Evolutionary conservation across 805 yeast genomes (phyloP), one percentile per base, ranked within the genome.

Genomic region (Starmerella floricola): DNA sequence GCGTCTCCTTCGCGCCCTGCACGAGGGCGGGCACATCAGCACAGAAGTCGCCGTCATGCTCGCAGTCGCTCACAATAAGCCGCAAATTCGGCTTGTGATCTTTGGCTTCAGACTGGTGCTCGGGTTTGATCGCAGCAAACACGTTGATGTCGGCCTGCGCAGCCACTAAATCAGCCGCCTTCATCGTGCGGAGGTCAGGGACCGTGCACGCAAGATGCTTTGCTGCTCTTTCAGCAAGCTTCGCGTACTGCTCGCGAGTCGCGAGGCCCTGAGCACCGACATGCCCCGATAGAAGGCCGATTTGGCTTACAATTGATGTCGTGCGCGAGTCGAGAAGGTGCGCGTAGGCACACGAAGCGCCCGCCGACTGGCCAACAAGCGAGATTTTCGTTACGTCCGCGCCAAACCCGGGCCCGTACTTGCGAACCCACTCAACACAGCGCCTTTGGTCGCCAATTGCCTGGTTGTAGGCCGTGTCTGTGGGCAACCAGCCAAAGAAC

Each of bases 361-460:
- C 77, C 4, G 75, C 72, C 28, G 68, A 62, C 33, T 69, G 59
- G 5, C 76, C 76, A 29, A 66, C 62, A 26, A 69, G 55, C 0
- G 74, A 63, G 26, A 72, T 59, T 30, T 56, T 54, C 12, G 56
- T 57, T 0, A 66, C 58, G 51, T 72, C 66, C 24, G 75, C 76
- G 16, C 74, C 74, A 52, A 71, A 68, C 34, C 63, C 52, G 19
- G 43, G 42, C 42, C 72, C 70, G 51, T 68, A 56, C 42, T 58
- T 49, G 36, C 61, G 59, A 3, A 64, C 63, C 77, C 76, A 72
- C 48, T 65, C 63, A 4, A 71, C 50, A 1, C 69, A 74, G 28
- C 57, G 42, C 37, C 65, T 55, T 53, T 69, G 76, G 53, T 72
- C 76, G 64, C 66, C 65, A 38, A 69, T 58, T 6, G 71, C 71